Conservation (phyloP, 2,329 filamentous ascomycete genomes). For the Colletotrichum gloeosporioides region DNA sequence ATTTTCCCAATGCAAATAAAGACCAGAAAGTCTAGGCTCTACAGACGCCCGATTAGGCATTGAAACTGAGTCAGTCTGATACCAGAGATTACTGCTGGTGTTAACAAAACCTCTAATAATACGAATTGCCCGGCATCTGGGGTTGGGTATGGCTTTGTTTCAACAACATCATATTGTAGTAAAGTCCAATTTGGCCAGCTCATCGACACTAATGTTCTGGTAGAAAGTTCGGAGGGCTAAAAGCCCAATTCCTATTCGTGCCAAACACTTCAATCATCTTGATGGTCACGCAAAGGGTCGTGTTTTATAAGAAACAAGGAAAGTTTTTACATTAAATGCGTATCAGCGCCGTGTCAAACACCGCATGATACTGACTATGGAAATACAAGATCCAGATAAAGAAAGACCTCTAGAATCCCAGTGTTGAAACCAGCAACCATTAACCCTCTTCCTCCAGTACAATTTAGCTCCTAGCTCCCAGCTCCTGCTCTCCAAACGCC, state of each 20-base stretch:
- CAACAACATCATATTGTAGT: not conserved
- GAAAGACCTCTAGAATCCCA: not conserved
- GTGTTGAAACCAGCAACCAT: constrained; percentile 11
- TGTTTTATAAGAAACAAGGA: not conserved
- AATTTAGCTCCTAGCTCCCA: not conserved
- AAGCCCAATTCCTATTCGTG: fast-evolving
- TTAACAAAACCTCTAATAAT: not conserved
- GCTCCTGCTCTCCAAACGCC: not conserved
- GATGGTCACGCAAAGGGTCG: not conserved
- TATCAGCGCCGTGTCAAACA: not conserved
- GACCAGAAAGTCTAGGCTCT: not conserved
- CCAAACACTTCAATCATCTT: not conserved
- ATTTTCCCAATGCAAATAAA: not conserved
- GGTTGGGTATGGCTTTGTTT: not conserved
- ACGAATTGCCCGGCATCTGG: not conserved
- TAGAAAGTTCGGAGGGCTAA: not conserved
- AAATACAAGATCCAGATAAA: not conserved
- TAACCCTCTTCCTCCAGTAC: not conserved
- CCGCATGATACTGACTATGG: not conserved
- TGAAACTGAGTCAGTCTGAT: not conserved
- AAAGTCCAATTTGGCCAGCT: not conserved
- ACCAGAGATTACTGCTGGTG: not conserved
- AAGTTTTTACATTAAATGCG: not conserved
- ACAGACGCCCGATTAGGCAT: not conserved
- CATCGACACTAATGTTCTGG: fast-evolving